phyloP scores from a whole-genome alignment of 2,329 filamentous ascomycete species.

The Graphium sp. region DNA sequence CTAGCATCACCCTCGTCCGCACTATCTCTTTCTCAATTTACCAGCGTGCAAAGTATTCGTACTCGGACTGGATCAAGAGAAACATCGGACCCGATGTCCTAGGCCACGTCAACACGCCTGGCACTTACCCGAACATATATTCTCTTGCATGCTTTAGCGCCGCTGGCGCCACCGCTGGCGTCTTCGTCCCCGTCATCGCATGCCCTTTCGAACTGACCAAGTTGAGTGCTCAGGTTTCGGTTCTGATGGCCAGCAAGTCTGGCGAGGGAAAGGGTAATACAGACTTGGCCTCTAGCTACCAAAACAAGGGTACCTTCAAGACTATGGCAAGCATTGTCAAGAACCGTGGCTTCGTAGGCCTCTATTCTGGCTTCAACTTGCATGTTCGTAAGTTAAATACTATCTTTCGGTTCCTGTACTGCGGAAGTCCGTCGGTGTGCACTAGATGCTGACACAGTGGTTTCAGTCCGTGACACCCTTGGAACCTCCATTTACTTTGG shows the following conservation, averaged over 20 bases:
- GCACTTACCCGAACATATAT: slow-evolving; percentile 54
- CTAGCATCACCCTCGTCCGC: slow-evolving; percentile 60
- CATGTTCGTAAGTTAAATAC: slow-evolving; percentile 47
- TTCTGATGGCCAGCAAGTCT: slow-evolving; percentile 44
- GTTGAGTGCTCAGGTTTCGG: slow-evolving; percentile 70
- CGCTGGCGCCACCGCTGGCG: slow-evolving; percentile 65
- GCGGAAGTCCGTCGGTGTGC: too few relatives aligned
- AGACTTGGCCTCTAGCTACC: slow-evolving; percentile 49
- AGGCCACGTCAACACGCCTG: slow-evolving; percentile 51
- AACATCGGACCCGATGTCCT: slow-evolving; percentile 56
- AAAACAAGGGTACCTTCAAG: slow-evolving; percentile 60
- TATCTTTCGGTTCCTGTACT: too few relatives aligned
- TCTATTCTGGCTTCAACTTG: slow-evolving; percentile 68
- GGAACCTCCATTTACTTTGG: slow-evolving; percentile 79
- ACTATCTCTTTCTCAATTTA: slow-evolving; percentile 71
- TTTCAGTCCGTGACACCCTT: slow-evolving; percentile 67
- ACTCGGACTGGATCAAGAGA: slow-evolving; percentile 52
- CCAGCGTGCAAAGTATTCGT: slow-evolving; percentile 56
- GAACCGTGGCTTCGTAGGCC: slow-evolving; percentile 52
- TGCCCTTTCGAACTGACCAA: slow-evolving; percentile 88
- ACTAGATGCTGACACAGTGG: slow-evolving; percentile 5
- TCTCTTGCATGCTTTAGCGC: slow-evolving; percentile 63
- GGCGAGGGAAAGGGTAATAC: slow-evolving; percentile 10
- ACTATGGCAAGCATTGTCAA: slow-evolving; percentile 64
- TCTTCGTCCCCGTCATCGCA: slow-evolving; percentile 62